phyloP scores from a whole-genome alignment of 257 asterid species.

The Solanum chmielewskii region DNA sequence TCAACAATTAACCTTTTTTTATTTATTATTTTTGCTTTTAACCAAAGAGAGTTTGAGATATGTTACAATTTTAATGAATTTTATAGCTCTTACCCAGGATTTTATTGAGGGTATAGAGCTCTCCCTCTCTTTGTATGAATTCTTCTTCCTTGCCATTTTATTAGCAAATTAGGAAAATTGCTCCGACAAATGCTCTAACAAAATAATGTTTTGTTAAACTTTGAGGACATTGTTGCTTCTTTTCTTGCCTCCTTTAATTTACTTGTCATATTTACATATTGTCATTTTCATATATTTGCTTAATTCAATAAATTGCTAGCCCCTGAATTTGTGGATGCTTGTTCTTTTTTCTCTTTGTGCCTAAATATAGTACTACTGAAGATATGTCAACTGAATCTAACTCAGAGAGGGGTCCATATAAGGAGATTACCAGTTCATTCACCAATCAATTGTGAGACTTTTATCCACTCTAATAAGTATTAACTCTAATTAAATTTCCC shows the following conservation, averaged over 20 bases:
- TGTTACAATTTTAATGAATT: not conserved
- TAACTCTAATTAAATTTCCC: not conserved
- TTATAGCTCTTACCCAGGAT: constrained; percentile 24
- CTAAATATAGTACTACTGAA: not conserved
- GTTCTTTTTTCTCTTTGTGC: not conserved
- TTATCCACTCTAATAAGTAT: not conserved
- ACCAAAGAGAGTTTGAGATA: not conserved
- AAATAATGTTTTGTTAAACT: not conserved
- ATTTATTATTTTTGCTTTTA: not conserved
- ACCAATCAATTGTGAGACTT: rapidly evolving
- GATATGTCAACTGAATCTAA: too few relatives aligned
- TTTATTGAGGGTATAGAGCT: constrained; percentile 18
- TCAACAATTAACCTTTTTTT: not conserved
- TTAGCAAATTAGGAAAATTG: not conserved
- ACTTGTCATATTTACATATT: not conserved
- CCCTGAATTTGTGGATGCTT: not conserved
- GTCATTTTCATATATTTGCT: not conserved
- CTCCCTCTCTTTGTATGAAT: constrained; percentile 3
- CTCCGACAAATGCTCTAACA: not conserved
- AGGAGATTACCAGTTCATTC: not conserved
- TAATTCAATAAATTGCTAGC: not conserved
- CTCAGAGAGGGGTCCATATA: not conserved
- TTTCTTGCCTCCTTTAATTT: not conserved
- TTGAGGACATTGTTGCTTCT: not conserved
- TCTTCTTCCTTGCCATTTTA: not conserved